A percentile compares a stretch with the other conserved stretches of the same genome.
Conservation (phyloP, 1,284 basidiomycete species). For the Mycena sp. region DNA sequence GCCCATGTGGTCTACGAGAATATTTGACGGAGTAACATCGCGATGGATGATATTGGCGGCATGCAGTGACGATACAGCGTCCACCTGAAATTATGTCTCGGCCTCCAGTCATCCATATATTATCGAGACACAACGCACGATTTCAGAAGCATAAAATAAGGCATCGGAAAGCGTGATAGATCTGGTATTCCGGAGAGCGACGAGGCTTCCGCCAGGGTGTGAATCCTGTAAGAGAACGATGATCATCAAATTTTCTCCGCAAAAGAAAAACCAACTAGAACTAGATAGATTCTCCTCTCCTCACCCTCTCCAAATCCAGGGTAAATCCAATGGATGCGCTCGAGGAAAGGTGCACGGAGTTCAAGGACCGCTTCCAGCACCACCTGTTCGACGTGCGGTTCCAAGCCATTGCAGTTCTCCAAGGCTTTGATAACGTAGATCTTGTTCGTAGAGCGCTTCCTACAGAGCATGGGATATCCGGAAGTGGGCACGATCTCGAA, state of each 20-base stretch:
- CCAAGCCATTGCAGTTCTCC: not conserved
- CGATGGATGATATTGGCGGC: slow-evolving; percentile 27
- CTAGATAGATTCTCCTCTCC: slow-evolving; percentile 16
- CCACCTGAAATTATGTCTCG: slow-evolving; percentile 21
- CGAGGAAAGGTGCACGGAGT: slow-evolving; percentile 21
- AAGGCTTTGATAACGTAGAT: slow-evolving; percentile 25
- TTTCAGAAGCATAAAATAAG: slow-evolving; percentile 23
- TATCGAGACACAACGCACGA: slow-evolving; percentile 5
- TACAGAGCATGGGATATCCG: slow-evolving; percentile 24
- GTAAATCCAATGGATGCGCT: slow-evolving; percentile 21
- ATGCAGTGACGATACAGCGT: slow-evolving; percentile 18
- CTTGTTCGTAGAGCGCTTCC: slow-evolving; percentile 24
- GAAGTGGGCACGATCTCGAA: slow-evolving; percentile 28
- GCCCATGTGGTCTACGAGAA: slow-evolving; percentile 69
- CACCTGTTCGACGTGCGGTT: slow-evolving; percentile 4
- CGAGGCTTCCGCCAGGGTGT: slow-evolving; percentile 8
- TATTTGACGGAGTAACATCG: slow-evolving; percentile 46
- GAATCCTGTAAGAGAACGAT: slow-evolving; percentile 14
- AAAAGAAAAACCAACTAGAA: slow-evolving; percentile 7
- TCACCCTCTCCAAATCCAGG: slow-evolving; percentile 15
- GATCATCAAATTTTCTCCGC: not conserved
- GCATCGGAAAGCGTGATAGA: slow-evolving; percentile 10
- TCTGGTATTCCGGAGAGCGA: not conserved
- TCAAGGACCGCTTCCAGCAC: slow-evolving; percentile 21
- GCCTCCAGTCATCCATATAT: too few species aligned